A percentile compares a stretch with the other conserved stretches of the same genome.
Evolutionary conservation across 139 green algal genomes (phyloP).

Genomic region (Chlamydomonas incerta): DNA sequence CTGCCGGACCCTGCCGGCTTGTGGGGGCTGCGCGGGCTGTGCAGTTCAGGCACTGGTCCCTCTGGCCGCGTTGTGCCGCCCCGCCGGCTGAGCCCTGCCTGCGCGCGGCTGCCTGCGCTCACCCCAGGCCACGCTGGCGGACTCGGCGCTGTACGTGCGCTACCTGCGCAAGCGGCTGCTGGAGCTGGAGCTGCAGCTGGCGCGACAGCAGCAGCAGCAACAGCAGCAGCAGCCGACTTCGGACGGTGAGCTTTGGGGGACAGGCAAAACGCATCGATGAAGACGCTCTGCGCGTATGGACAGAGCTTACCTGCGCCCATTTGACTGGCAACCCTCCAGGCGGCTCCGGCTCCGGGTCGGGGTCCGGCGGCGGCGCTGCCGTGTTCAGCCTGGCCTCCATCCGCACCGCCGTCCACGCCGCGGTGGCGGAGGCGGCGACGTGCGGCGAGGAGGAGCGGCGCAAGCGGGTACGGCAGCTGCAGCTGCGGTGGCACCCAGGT

Average conservation of each 20-base stretch:
- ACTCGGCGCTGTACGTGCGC: slow-evolving; percentile 66
- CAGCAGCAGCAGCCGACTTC: not conserved
- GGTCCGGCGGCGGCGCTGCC: not conserved
- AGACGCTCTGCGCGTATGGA: too few species aligned
- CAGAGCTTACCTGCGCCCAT: too few species aligned
- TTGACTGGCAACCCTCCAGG: too few species aligned
- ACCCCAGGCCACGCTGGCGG: slow-evolving; percentile 60
- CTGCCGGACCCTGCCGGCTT: too few species aligned
- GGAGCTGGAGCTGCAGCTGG: slow-evolving; percentile 61
- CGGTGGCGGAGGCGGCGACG: slow-evolving; percentile 49
- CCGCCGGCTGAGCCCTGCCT: too few species aligned
- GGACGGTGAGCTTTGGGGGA: too few species aligned
- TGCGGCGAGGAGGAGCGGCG: slow-evolving; percentile 50
- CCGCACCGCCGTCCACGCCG: slow-evolving; percentile 37
- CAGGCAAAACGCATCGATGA: too few species aligned
- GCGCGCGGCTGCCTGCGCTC: not conserved
- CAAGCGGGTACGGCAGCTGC: slow-evolving; percentile 50
- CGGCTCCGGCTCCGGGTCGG: not conserved
- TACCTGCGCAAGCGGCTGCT: slow-evolving; percentile 56
- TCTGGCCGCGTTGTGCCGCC: too few species aligned
- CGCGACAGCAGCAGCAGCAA: slow-evolving; percentile 42
- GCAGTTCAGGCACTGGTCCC: too few species aligned
- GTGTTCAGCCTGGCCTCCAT: slow-evolving; percentile 50
- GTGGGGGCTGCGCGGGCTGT: too few species aligned
- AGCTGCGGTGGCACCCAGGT: slow-evolving; percentile 58